Conservation (phyloP, 768 basidiomycete genomes). For the Galerina marginata region DNA sequence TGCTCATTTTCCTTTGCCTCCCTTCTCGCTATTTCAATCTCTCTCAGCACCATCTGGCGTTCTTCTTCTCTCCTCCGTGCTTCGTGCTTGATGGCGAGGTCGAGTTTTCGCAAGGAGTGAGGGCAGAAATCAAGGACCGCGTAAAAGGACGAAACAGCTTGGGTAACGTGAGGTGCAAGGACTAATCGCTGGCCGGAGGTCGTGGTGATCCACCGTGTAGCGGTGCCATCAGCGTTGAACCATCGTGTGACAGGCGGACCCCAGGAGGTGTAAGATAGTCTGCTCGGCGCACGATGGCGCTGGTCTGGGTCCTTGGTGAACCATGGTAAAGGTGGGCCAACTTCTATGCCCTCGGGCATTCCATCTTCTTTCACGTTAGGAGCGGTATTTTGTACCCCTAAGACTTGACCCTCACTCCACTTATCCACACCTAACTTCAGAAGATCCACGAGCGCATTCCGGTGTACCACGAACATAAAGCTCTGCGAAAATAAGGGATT, state of each 20-base stretch:
- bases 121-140: slow-evolving; percentile 35
- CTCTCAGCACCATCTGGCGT: no score
- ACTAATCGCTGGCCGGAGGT: slow-evolving; percentile 41
- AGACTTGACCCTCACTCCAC: background rate
- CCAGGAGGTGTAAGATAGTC: slow-evolving; percentile 39
- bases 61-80: no score
- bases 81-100: no score
- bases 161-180: slow-evolving; percentile 14
- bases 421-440: slow-evolving; percentile 12
- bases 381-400: background rate
- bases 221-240: slow-evolving; percentile 34
- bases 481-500: slow-evolving; percentile 5
- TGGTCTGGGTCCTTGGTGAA: background rate
- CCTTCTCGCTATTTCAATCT: no score
- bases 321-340: background rate
- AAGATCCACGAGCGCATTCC: slow-evolving; percentile 22
- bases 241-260: slow-evolving; percentile 40
- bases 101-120: no score
- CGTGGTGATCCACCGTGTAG: slow-evolving; percentile 47
- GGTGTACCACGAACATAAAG: slow-evolving; percentile 39
- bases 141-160: slow-evolving; percentile 10
- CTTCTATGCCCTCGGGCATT: no score
- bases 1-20: no score
- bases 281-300: background rate
- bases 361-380: no score